Evolutionary conservation across 2,329 filamentous ascomycete genomes (phyloP).

Genomic region (Bipolaris sorokiniana): DNA sequence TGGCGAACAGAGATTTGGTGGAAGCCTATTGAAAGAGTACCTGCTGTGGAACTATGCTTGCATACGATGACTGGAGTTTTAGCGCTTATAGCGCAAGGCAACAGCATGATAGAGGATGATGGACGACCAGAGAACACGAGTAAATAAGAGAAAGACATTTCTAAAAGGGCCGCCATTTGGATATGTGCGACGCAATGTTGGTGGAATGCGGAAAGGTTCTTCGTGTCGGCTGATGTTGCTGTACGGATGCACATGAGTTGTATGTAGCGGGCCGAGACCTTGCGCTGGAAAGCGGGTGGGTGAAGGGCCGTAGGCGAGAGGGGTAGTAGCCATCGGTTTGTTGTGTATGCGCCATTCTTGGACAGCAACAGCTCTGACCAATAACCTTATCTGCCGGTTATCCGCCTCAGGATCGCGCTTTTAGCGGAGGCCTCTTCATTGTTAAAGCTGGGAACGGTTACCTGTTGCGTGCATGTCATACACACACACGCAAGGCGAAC

Average conservation of each 20-base stretch:
- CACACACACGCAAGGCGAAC: too few relatives aligned
- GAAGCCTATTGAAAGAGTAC: not conserved
- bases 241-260: not conserved
- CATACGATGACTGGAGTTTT: not conserved
- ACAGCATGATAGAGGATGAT: not conserved
- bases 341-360: not conserved
- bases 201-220: not conserved
- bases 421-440: not conserved
- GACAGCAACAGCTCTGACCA: not conserved
- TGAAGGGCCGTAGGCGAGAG: not conserved
- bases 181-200: not conserved
- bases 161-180: too few relatives aligned
- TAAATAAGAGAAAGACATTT: not conserved
- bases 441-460: not conserved
- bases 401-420: not conserved
- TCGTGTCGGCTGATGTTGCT: not conserved
- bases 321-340: not conserved
- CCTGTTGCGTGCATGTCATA: too few relatives aligned
- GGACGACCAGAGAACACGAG: not conserved
- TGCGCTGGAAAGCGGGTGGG: not conserved
- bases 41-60: conserved; percentile 1
- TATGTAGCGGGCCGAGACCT: not conserved
- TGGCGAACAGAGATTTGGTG: not conserved
- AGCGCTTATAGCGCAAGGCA: conserved; percentile 6
- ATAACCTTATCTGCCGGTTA: not conserved